Evolutionary conservation across 2,329 filamentous ascomycete species (phyloP).

Genomic region (Niveomyces coronatus): DNA sequence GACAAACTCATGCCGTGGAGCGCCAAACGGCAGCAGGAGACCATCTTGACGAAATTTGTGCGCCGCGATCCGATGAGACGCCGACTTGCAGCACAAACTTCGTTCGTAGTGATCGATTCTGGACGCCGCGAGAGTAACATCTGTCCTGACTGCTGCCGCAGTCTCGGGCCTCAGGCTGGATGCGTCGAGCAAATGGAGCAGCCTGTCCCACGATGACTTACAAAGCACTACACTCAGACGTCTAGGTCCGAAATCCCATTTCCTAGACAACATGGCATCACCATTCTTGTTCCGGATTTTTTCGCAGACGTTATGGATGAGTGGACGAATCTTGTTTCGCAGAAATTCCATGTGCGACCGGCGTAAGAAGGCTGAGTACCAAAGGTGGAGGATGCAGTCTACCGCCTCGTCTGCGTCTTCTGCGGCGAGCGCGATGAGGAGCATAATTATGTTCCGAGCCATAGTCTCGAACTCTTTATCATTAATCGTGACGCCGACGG

Average conservation of each 20-base stretch:
- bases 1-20: not conserved
- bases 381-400: slow-evolving; percentile 14
- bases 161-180: not conserved
- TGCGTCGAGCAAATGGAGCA: not conserved
- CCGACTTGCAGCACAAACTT: slow-evolving; percentile 10
- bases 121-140: not conserved
- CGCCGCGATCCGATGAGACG: slow-evolving; percentile 11
- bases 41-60: slow-evolving; percentile 13
- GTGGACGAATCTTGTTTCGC: not conserved
- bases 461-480: not conserved
- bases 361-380: slow-evolving; percentile 13
- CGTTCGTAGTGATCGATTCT: not conserved
- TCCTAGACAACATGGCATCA: not conserved
- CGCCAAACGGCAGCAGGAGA: slow-evolving; percentile 16
- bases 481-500: slow-evolving; percentile 16
- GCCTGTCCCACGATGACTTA: not conserved
- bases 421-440: slow-evolving; percentile 18
- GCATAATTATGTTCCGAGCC: slow-evolving; percentile 27
- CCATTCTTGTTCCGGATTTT: not conserved
- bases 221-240: not conserved
- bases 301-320: not conserved
- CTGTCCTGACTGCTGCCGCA: not conserved
- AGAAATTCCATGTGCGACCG: slow-evolving; percentile 9
- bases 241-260: not conserved
- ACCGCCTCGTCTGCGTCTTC: slow-evolving; percentile 8